Conservation (phyloP, 1,139 yeast genomes). For the Petasospora rhodanensis region DNA sequence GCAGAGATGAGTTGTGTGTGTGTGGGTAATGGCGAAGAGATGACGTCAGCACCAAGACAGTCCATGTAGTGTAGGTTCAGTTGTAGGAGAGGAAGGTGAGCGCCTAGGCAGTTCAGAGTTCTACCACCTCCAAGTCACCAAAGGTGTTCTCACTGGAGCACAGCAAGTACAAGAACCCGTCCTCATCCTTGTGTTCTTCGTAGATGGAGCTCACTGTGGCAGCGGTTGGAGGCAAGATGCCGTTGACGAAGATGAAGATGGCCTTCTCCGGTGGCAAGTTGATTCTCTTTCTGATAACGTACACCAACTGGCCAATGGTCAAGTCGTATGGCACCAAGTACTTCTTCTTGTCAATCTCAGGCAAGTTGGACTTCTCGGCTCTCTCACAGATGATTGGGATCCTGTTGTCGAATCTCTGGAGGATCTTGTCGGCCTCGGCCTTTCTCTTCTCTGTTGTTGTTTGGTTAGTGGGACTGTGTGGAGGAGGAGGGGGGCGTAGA, state of each 20-base stretch:
- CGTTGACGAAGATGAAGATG: conserved; percentile 92
- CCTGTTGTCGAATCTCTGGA: conserved; percentile 84
- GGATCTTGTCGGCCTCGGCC: conserved; percentile 91
- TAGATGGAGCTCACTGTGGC: conserved; percentile 92
- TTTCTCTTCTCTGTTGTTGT: conserved; percentile 73
- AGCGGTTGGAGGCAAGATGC: conserved; percentile 95
- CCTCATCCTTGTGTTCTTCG: conserved; percentile 96
- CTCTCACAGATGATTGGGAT: conserved; percentile 97
- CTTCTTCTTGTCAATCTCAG: conserved; percentile 94
- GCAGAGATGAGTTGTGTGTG: too few relatives aligned
- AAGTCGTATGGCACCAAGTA: conserved; percentile 94
- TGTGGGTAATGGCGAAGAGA: too few relatives aligned
- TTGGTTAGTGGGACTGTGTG: conserved; percentile 5
- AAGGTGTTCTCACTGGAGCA: conserved; percentile 86
- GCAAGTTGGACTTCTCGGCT: conserved; percentile 94
- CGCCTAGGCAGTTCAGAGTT: too few relatives aligned
- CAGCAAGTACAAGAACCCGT: conserved; percentile 91
- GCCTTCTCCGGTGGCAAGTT: conserved; percentile 97
- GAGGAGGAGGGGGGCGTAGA: too few relatives aligned
- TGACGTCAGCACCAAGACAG: too few relatives aligned
- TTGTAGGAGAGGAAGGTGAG: too few relatives aligned
- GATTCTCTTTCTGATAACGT: conserved; percentile 93
- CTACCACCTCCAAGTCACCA: too few relatives aligned
- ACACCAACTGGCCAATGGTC: conserved; percentile 96
- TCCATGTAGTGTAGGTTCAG: too few relatives aligned